Conservation (phyloP, 2,329 filamentous ascomycete species). For the Microsporum ferrugineum region DNA sequence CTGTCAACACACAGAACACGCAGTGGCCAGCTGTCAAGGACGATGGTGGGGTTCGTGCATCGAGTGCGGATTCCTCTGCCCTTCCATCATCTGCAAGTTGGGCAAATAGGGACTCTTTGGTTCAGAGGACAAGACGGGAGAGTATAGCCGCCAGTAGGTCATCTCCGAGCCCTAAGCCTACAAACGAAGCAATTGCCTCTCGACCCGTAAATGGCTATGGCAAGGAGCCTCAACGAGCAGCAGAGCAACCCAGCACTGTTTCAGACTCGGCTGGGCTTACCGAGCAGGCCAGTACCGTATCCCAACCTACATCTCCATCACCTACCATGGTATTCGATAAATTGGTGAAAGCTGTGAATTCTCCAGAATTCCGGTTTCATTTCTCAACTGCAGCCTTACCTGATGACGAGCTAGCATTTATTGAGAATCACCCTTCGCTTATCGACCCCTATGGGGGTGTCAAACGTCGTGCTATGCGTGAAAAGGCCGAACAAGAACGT, state of each 20-base stretch:
- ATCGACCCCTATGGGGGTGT: slow-evolving; percentile 75
- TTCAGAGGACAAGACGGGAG: slow-evolving; percentile 53
- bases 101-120: slow-evolving; percentile 59
- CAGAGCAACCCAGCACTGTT: background rate
- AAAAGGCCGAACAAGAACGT: slow-evolving; percentile 54
- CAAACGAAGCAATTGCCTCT: slow-evolving; percentile 34
- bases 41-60: slow-evolving; percentile 48
- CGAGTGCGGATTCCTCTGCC: slow-evolving; percentile 65
- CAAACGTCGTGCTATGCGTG: slow-evolving; percentile 65
- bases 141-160: slow-evolving; percentile 74
- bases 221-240: slow-evolving; percentile 1
- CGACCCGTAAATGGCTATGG: slow-evolving; percentile 11
- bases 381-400: slow-evolving; percentile 40
- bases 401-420: slow-evolving; percentile 40
- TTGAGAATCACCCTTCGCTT: slow-evolving; percentile 57
- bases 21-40: slow-evolving; percentile 60
- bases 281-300: background rate
- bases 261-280: background rate
- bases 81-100: slow-evolving; percentile 87
- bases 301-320: slow-evolving; percentile 3
- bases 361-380: slow-evolving; percentile 41
- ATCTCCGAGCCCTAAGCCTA: slow-evolving; percentile 64
- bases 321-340: slow-evolving; percentile 26
- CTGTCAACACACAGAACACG: slow-evolving; percentile 51
- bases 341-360: slow-evolving; percentile 38